Base-by-base conservation (phyloP, 176 grass and related monocot genomes). In the Paspalum notatum region DNA sequence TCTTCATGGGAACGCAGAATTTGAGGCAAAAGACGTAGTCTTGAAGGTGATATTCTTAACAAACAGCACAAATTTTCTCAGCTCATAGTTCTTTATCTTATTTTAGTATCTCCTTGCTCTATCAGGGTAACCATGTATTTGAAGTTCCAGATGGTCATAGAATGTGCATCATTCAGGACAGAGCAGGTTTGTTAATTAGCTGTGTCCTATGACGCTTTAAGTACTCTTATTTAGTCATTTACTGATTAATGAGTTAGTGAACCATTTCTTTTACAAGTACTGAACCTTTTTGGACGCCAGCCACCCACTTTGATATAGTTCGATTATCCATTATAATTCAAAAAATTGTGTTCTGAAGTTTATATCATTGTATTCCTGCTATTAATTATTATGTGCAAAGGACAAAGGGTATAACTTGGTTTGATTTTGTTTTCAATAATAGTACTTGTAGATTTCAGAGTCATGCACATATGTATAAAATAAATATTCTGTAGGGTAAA, bases 1-100 rank as follows among this genome's bases (percentile, higher is more conserved):
- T 88, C 90, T 99, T 80, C 86, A 93, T 91, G 96, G 86, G 76
- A 99, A 95, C 73, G 90, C 92, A 49, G 96, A 99, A 90, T 99
- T 99, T 84, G 96, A 93, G 81, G 96, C 92, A 52, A 82, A 80
- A 68, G 84, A 95, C 80, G 79, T 99, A 18, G 61, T 87, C 54
- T 71, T 99, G 60, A 82, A 94, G 96, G 96, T 99, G 22, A 22
- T 37, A 59, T 70, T 74, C 25, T 72, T 75, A 57, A 64, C 41
- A 62, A 83, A 39, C n/a, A 68, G 11, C 38, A 43, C 12, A 59
- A 9, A 32, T 24, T 72, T 75, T 49, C 6, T 3, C 16, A 32
- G 32, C 9, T 4, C 1, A 6, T 64, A 40, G 62, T 15, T 12
- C n/a, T 79, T 68, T 58, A n/a, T 53, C 57, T 71, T 69, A 77